Conservation (phyloP, 306 rosid genomes). For the Cercis canadensis region DNA sequence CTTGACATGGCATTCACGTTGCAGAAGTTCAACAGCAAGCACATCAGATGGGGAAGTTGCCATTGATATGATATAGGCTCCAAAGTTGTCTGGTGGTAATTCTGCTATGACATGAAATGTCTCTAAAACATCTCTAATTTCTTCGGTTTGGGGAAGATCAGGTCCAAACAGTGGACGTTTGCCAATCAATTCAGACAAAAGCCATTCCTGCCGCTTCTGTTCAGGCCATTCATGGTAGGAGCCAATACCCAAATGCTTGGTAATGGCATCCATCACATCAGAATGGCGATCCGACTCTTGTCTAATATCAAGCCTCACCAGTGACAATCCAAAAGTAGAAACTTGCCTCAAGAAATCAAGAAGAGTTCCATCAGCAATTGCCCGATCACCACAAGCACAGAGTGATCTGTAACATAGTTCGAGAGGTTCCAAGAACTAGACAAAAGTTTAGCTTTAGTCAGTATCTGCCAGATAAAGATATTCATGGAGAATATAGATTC, state of each 20-base stretch:
- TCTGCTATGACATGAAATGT: slow-evolving; percentile 85
- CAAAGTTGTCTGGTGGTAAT: slow-evolving; percentile 81
- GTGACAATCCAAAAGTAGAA: slow-evolving; percentile 93
- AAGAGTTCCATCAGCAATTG: slow-evolving; percentile 95
- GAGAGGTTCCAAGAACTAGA: slow-evolving; percentile 93
- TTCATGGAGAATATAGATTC: slow-evolving; percentile 13
- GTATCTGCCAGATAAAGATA: slow-evolving; percentile 23
- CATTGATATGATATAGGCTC: slow-evolving; percentile 96
- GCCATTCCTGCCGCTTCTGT: slow-evolving; percentile 85
- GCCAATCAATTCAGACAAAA: slow-evolving; percentile 79
- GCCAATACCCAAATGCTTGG: slow-evolving; percentile 80
- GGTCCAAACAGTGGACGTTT: slow-evolving; percentile 86
- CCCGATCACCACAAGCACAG: slow-evolving; percentile 84
- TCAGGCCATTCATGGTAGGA: slow-evolving; percentile 95
- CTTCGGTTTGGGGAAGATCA: slow-evolving; percentile 89
- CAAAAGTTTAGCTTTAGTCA: slow-evolving; percentile 43
- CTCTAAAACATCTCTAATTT: slow-evolving; percentile 78
- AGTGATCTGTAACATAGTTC: slow-evolving; percentile 94
- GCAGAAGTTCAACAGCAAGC: slow-evolving; percentile 87
- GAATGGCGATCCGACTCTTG: slow-evolving; percentile 96
- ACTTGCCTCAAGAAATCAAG: slow-evolving; percentile 98
- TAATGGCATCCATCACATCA: slow-evolving; percentile 86
- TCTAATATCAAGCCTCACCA: slow-evolving; percentile 94
- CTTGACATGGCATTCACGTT: slow-evolving; percentile 79
- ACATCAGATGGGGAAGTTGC: slow-evolving; percentile 93